Conservation (phyloP, 2,329 filamentous ascomycete genomes). For the Trichoderma cornu-damae region DNA sequence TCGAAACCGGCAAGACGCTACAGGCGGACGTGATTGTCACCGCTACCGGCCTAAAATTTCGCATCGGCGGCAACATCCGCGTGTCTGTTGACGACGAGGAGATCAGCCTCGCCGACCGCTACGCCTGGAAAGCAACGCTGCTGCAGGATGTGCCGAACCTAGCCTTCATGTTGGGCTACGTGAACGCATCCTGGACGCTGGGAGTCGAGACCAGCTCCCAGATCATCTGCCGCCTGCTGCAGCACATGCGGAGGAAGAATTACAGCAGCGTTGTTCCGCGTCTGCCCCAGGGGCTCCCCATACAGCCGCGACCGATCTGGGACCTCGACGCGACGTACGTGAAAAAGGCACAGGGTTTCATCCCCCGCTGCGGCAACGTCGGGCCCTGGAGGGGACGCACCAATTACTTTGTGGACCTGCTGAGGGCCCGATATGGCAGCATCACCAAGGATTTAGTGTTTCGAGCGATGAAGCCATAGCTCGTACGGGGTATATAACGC, state of each 20-base stretch:
- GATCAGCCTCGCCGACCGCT: constrained; percentile 41
- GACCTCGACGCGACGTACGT: not conserved
- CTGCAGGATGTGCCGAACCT: constrained; percentile 49
- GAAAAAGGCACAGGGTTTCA: not conserved
- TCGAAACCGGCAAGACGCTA: constrained; percentile 41
- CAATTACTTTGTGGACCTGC: constrained; percentile 3
- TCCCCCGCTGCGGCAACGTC: not conserved
- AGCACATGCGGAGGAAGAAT: not conserved
- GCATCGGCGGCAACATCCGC: constrained; percentile 48
- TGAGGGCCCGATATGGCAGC: not conserved
- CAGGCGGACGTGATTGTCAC: constrained; percentile 59
- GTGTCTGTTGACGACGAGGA: constrained; percentile 47
- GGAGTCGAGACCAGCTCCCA: constrained; percentile 44
- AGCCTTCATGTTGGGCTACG: constrained; percentile 54
- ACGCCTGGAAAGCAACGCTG: constrained; percentile 57
- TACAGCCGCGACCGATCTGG: not conserved
- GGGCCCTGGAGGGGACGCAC: not conserved
- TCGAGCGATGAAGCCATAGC: not conserved
- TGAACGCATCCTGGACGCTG: constrained; percentile 57
- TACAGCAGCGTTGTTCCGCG: not conserved
- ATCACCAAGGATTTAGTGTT: not conserved
- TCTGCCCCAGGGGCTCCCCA: not conserved
- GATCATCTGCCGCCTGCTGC: not conserved
- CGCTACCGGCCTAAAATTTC: constrained; percentile 56
- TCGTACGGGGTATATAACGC: not conserved